These are phyloP conservation scores for Turritis glabra DNA, from an alignment of 345 rosid species.

Conservation along the genomic window DNA sequence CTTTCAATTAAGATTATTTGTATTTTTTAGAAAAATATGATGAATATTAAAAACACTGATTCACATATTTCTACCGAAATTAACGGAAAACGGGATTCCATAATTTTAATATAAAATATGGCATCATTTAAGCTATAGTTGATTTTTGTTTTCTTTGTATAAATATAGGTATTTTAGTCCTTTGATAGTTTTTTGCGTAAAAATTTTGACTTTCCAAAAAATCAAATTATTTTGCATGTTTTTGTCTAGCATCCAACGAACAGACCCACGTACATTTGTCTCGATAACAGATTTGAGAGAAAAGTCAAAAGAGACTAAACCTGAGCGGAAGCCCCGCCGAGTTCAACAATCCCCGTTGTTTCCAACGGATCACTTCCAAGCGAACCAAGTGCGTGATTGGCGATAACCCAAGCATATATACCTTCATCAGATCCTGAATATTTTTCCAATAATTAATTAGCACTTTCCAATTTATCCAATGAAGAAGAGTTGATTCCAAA, in stretches of 20 bases:
- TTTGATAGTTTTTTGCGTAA: neutral
- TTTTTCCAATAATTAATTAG: neutral
- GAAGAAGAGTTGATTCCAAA: neutral
- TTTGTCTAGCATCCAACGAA: neutral
- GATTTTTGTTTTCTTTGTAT: no score
- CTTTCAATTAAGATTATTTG: no score
- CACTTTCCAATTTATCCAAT: neutral
- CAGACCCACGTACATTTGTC: neutral
- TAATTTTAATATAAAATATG: no score
- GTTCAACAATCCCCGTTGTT: constrained; percentile 89
- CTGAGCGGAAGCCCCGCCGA: constrained; percentile 98
- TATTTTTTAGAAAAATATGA: neutral
- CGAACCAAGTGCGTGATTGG: constrained; percentile 72
- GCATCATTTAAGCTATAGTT: no score
- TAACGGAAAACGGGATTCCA: no score
- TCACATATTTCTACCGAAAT: neutral
- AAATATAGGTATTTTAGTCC: no score
- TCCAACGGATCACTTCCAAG: constrained; percentile 77
- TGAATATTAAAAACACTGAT: neutral
- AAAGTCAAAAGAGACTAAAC: constrained; percentile 44
- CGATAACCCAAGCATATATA: constrained; percentile 87
- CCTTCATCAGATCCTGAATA: constrained; percentile 87
- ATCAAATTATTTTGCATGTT: no score
- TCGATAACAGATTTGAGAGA: neutral
- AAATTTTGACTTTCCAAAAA: neutral